These are phyloP conservation scores for Saccharum hybrid DNA, from an alignment of 202 grass and related monocot species.

Conservation along the genomic window DNA sequence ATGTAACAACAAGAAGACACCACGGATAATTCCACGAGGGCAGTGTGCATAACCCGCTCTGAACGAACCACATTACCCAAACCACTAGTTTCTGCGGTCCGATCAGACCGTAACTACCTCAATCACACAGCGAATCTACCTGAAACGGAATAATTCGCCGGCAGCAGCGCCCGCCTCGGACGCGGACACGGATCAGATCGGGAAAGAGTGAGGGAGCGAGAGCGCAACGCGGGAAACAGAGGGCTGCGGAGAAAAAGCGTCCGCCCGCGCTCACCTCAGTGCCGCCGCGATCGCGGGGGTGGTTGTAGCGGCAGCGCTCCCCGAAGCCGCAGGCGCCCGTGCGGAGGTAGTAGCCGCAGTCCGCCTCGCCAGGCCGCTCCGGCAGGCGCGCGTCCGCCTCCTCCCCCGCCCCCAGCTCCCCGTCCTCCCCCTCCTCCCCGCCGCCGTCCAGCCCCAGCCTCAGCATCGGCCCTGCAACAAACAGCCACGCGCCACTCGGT, in stretches of 20 bases:
- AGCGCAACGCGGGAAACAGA: slow-evolving; percentile 4
- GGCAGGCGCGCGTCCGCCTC: slow-evolving; percentile 55
- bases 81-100: not conserved
- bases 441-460: slow-evolving; percentile 67
- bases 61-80: slow-evolving; percentile 50
- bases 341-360: slow-evolving; percentile 86
- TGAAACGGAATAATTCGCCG: not conserved
- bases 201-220: not conserved
- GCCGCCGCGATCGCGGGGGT: slow-evolving; percentile 69
- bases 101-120: not conserved
- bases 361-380: slow-evolving; percentile 76
- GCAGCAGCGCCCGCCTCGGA: not conserved
- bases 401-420: slow-evolving; percentile 31
- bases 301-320: slow-evolving; percentile 88
- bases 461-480: slow-evolving; percentile 73
- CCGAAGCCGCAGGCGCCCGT: slow-evolving; percentile 89
- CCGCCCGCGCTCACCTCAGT: slow-evolving; percentile 48
- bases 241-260: not conserved
- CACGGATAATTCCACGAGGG: not conserved
- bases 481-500: slow-evolving; percentile 2
- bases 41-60: not conserved
- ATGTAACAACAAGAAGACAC: not conserved
- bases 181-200: slow-evolving; percentile 33
- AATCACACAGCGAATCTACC: slow-evolving; percentile 21
- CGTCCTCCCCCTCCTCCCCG: slow-evolving; percentile 42